Conservation (phyloP, 257 asterid genomes). For the Ocimum tenuiflorum region DNA sequence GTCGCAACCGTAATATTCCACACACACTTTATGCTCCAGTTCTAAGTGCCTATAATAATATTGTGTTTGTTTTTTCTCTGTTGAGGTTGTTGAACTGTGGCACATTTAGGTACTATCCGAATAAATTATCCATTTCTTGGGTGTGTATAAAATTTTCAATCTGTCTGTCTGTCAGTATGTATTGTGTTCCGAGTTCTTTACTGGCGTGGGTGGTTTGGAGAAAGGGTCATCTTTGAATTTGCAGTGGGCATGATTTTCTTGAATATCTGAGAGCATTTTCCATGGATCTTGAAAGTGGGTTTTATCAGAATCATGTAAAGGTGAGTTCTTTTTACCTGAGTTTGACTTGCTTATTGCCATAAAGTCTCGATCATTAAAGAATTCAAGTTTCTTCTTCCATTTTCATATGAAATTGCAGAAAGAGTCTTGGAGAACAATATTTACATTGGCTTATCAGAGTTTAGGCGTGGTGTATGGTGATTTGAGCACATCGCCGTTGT, state of each 20-base stretch:
- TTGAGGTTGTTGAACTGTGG: conserved; percentile 25
- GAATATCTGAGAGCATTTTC: conserved; percentile 32
- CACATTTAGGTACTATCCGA: conserved; percentile 28
- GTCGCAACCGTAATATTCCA: conserved; percentile 25
- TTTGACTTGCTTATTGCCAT: neutral
- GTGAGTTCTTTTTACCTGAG: conserved; percentile 30
- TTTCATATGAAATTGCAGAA: conserved; percentile 40
- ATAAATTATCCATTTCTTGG: conserved; percentile 20
- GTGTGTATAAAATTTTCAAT: neutral
- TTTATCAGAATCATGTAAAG: conserved; percentile 48
- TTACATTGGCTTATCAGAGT: conserved; percentile 85
- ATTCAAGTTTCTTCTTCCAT: neutral
- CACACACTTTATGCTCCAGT: conserved; percentile 16
- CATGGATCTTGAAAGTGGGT: conserved; percentile 77
- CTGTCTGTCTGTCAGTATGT: conserved; percentile 23
- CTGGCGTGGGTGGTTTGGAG: conserved; percentile 33
- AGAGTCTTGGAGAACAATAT: conserved; percentile 73
- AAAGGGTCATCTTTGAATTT: conserved; percentile 31
- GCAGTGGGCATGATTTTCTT: conserved; percentile 36
- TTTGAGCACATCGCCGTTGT: conserved; percentile 83
- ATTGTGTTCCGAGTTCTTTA: conserved; percentile 22
- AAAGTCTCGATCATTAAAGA: neutral
- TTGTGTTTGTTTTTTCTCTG: conserved; percentile 10
- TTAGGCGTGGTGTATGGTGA: conserved; percentile 93
- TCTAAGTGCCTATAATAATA: conserved; percentile 16